Percentiles rank a stretch among this genome's conserved stretches.
Conservation (phyloP, 2,329 filamentous ascomycete genomes). For the Colletotrichum spinosum region DNA sequence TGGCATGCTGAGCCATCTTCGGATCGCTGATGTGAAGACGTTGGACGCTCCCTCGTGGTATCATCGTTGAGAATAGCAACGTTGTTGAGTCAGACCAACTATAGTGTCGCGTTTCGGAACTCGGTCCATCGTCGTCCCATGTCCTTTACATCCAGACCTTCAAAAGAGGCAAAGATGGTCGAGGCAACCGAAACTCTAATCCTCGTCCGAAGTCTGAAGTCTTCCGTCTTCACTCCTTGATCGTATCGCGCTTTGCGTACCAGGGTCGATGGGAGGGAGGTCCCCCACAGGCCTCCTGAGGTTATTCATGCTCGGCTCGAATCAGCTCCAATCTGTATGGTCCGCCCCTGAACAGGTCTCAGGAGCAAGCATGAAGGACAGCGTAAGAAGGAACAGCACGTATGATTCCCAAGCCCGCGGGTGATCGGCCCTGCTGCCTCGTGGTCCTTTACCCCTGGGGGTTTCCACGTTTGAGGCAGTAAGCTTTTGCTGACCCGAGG, state of each 20-base stretch:
- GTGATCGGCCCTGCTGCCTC: conserved; percentile 27
- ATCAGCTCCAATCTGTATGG: conserved; percentile 13
- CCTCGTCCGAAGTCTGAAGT: conserved; percentile 28
- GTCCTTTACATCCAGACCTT: conserved; percentile 34
- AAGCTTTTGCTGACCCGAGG: conserved; percentile 23
- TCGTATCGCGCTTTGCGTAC: conserved; percentile 18
- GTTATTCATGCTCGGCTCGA: conserved; percentile 32
- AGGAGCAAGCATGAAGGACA: conserved; percentile 18
- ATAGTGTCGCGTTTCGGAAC: conserved; percentile 19
- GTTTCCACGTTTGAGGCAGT: conserved; percentile 23
- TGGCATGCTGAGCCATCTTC: conserved; percentile 24
- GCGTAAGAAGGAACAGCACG: conserved; percentile 1
- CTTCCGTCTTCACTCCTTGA: neutral
- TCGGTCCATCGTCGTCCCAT: conserved; percentile 35
- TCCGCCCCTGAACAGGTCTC: conserved; percentile 22
- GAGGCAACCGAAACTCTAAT: conserved; percentile 33
- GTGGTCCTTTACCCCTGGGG: conserved; percentile 15
- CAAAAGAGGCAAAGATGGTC: conserved; percentile 27
- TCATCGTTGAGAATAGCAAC: conserved; percentile 28
- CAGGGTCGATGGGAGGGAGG: neutral
- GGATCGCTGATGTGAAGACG: conserved; percentile 4
- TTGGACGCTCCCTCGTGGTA: neutral
- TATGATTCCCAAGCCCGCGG: conserved; percentile 7
- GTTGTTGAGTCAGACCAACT: conserved; percentile 29
- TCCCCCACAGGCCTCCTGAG: conserved; percentile 4